Conservation (phyloP, 2,329 filamentous ascomycete species). For the Leptographium galeiforme region DNA sequence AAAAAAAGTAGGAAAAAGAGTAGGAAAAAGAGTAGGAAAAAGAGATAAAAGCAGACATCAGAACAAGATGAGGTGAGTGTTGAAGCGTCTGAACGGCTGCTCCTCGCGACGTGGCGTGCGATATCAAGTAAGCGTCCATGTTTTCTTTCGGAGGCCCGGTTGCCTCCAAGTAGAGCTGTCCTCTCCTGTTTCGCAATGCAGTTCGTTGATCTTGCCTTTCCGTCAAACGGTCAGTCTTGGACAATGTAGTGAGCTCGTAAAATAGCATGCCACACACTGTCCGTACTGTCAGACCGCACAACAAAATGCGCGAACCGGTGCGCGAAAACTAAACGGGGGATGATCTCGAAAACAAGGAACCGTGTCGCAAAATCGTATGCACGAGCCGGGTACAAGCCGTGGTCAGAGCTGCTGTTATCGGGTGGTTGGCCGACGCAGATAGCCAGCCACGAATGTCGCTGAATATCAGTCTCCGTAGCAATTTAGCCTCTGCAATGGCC, state of each 20-base stretch:
- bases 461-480: not conserved
- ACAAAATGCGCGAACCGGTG: not conserved
- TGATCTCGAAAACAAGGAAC: not conserved
- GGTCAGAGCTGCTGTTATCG: not conserved
- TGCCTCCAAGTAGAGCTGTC: not conserved
- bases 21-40: constrained; percentile 7
- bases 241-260: not conserved
- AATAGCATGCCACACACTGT: not conserved
- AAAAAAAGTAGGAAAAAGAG: not conserved
- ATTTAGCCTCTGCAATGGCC: not conserved
- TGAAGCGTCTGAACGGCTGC: not conserved
- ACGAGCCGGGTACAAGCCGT: not conserved
- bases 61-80: constrained; percentile 6
- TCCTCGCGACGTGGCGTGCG: not conserved
- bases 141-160: not conserved
- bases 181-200: not conserved
- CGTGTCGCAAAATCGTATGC: not conserved
- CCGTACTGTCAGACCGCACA: not conserved
- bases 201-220: not conserved
- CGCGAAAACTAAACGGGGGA: not conserved
- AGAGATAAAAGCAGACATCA: constrained; percentile 14
- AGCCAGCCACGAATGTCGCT: not conserved
- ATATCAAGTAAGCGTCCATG: not conserved
- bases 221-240: not conserved
- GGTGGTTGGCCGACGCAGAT: not conserved